Conservation (phyloP, 2,329 filamentous ascomycete genomes). For the Penicillium glabrum region DNA sequence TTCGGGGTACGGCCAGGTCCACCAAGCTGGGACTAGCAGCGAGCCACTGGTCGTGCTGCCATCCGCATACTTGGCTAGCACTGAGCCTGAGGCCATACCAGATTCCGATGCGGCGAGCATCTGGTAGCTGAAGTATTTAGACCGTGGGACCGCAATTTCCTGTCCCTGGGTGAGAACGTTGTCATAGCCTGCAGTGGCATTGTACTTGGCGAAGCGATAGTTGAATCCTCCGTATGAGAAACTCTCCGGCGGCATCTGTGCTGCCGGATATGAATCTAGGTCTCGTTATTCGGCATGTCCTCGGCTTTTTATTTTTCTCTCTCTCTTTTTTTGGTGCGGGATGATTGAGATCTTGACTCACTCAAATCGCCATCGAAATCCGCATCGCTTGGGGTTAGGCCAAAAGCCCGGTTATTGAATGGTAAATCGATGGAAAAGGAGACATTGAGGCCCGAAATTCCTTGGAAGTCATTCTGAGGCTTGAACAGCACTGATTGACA, state of each 20-base stretch:
- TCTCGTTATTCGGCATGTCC: not conserved
- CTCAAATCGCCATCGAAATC: slow-evolving; percentile 35
- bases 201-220: slow-evolving; percentile 39
- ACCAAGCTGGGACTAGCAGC: slow-evolving; percentile 39
- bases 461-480: slow-evolving; percentile 18
- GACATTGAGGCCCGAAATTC: slow-evolving; percentile 4
- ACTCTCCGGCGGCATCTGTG: slow-evolving; percentile 33
- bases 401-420: slow-evolving; percentile 41
- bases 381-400: slow-evolving; percentile 34
- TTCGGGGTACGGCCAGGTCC: slow-evolving; percentile 43
- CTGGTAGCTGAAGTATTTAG: slow-evolving; percentile 38
- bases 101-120: slow-evolving; percentile 44
- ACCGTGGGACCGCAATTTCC: slow-evolving; percentile 29
- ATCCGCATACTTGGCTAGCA: slow-evolving; percentile 42
- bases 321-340: not conserved
- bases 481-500: slow-evolving; percentile 17
- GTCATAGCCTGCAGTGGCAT: slow-evolving; percentile 33
- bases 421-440: slow-evolving; percentile 15
- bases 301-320: not conserved
- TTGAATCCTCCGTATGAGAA: slow-evolving; percentile 40
- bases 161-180: slow-evolving; percentile 41
- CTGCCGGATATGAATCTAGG: slow-evolving; percentile 37
- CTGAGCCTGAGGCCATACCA: slow-evolving; percentile 36
- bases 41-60: slow-evolving; percentile 32
- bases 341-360: not conserved